Conservation (phyloP, 2,329 filamentous ascomycete species). For the Cordyceps militaris region DNA sequence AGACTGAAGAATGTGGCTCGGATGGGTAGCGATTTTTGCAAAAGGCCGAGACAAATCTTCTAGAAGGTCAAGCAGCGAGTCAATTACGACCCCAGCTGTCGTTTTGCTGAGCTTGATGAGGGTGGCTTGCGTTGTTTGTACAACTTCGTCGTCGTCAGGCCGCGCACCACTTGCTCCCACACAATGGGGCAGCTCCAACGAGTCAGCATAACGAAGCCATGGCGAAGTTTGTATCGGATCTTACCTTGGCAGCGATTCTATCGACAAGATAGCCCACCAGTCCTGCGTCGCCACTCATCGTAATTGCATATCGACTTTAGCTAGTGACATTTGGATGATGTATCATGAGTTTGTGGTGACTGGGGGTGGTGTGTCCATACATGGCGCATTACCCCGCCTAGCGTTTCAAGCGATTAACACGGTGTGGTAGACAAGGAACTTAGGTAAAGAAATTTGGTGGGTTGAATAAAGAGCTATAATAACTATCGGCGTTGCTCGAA, state of each 20-base stretch:
- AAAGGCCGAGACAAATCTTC: conserved; percentile 53
- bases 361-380: too few species aligned
- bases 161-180: conserved; percentile 51
- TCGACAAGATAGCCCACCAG: conserved; percentile 52
- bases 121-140: conserved; percentile 53
- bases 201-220: not conserved
- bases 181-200: conserved; percentile 51
- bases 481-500: too few species aligned
- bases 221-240: conserved; percentile 10
- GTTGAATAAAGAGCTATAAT: too few species aligned
- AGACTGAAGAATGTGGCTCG: conserved; percentile 54
- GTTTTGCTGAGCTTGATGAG: conserved; percentile 53
- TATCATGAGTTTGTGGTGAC: too few species aligned
- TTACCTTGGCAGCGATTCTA: conserved; percentile 52
- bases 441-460: too few species aligned
- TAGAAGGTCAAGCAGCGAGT: conserved; percentile 49
- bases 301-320: conserved; percentile 5
- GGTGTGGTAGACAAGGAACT: too few species aligned
- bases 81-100: conserved; percentile 47
- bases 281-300: conserved; percentile 49
- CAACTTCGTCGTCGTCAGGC: conserved; percentile 53
- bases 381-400: too few species aligned
- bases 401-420: too few species aligned
- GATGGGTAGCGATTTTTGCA: conserved; percentile 43
- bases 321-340: too few species aligned